Evolutionary conservation across 768 basidiomycete genomes (phyloP).

Genomic region (Lactifluus piperatus): DNA sequence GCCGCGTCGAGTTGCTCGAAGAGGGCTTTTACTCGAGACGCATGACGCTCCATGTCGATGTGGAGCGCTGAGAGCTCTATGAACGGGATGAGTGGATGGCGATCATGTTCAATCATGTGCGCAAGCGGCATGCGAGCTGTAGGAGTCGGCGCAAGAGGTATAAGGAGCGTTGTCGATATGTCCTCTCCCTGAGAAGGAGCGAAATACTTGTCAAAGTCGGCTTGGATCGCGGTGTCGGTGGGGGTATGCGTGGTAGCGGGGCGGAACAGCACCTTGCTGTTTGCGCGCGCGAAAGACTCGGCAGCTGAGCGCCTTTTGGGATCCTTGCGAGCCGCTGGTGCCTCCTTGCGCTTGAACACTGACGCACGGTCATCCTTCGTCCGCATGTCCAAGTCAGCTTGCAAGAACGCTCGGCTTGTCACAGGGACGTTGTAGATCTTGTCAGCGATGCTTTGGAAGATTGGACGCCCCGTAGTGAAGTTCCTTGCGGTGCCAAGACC

Average conservation of each 20-base stretch:
- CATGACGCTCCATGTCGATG: slow-evolving; percentile 43
- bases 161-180: slow-evolving; percentile 58
- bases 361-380: slow-evolving; percentile 35
- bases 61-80: slow-evolving; percentile 45
- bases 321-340: slow-evolving; percentile 9
- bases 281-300: slow-evolving; percentile 20
- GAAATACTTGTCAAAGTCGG: slow-evolving; percentile 58
- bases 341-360: slow-evolving; percentile 22
- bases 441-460: slow-evolving; percentile 73
- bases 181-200: slow-evolving; percentile 27
- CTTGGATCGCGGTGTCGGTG: slow-evolving; percentile 25
- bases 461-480: slow-evolving; percentile 62
- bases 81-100: slow-evolving; percentile 43
- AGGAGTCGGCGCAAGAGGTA: slow-evolving; percentile 73
- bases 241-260: slow-evolving; percentile 22
- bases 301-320: slow-evolving; percentile 27
- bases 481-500: slow-evolving; percentile 71
- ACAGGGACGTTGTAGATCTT: slow-evolving; percentile 61
- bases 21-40: slow-evolving; percentile 55
- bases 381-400: slow-evolving; percentile 62
- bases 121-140: slow-evolving; percentile 54
- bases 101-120: slow-evolving; percentile 19
- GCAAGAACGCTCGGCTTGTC: slow-evolving; percentile 62
- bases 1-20: slow-evolving; percentile 65
- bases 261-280: slow-evolving; percentile 20